Conservation (phyloP, 495 filamentous ascomycete genomes). For the Hyaloscypha finlandica region DNA sequence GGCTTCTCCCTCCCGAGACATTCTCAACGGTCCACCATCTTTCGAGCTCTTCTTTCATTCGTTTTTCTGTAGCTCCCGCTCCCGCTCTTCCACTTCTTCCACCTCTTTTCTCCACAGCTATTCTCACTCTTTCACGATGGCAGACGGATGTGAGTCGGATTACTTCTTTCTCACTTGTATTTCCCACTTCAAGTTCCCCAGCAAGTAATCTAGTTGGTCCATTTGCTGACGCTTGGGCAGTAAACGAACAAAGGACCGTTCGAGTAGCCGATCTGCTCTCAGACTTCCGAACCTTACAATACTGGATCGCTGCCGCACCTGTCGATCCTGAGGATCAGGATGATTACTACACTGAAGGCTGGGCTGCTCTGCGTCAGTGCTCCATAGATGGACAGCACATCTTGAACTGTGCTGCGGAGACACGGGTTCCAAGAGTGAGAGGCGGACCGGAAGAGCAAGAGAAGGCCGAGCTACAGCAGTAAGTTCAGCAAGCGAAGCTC, state of each 20-base stretch:
- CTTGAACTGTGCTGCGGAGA: constrained; percentile 62
- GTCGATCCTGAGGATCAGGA: constrained; percentile 58
- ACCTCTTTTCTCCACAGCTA: constrained; percentile 27
- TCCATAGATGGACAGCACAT: constrained; percentile 73
- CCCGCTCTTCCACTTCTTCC: constrained; percentile 19
- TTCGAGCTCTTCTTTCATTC: constrained; percentile 31
- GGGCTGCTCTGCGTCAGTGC: constrained; percentile 73
- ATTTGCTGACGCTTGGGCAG: constrained; percentile 44
- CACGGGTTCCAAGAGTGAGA: constrained; percentile 59
- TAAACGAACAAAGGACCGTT: constrained; percentile 80
- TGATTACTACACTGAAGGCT: constrained; percentile 80
- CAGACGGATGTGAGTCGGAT: constrained; percentile 35
- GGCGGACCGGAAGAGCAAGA: constrained; percentile 66
- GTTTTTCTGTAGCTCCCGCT: constrained; percentile 30
- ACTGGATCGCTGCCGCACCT: constrained; percentile 73
- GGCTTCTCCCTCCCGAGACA: constrained; percentile 25
- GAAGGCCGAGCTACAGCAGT: constrained; percentile 78
- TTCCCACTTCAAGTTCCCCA: constrained; percentile 31
- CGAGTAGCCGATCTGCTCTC: constrained; percentile 82
- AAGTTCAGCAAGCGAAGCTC: constrained; percentile 30
- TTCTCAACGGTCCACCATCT: constrained; percentile 20
- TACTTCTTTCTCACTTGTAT: constrained; percentile 36
- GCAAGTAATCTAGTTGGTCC: constrained; percentile 36
- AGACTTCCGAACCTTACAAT: constrained; percentile 82
- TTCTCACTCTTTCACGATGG: constrained; percentile 33